Evolutionary conservation across 768 basidiomycete genomes (phyloP).

Genomic region (Mycena vitilis): DNA sequence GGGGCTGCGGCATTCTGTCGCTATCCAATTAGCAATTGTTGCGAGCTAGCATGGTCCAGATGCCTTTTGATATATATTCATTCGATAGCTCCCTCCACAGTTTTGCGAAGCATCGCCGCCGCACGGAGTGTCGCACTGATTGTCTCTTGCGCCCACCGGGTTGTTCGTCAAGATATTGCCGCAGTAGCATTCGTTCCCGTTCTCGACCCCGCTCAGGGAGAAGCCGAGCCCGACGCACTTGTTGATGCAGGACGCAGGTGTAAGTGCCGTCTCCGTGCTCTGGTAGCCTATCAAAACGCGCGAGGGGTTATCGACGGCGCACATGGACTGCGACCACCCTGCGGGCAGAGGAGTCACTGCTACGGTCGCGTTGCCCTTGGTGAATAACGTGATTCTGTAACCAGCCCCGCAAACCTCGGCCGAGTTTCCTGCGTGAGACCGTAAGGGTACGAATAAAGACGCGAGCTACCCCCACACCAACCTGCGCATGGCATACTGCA

Average conservation of each 20-base stretch:
- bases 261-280: constrained; percentile 20
- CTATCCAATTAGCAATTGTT: not conserved
- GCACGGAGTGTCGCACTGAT: constrained; percentile 20
- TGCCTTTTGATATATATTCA: constrained; percentile 28
- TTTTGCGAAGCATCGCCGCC: constrained; percentile 24
- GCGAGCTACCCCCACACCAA: not conserved
- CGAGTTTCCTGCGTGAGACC: constrained; percentile 45
- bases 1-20: constrained; percentile 15
- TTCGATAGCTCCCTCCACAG: constrained; percentile 25
- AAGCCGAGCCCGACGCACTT: constrained; percentile 17
- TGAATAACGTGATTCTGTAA: constrained; percentile 53
- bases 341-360: constrained; percentile 43
- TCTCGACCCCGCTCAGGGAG: constrained; percentile 23
- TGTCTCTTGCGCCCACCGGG: constrained; percentile 24
- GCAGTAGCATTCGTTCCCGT: constrained; percentile 33
- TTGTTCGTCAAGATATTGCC: constrained; percentile 23
- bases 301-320: constrained; percentile 25
- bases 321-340: constrained; percentile 30
- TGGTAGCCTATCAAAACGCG: constrained; percentile 22
- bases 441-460: not conserved
- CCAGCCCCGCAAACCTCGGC: constrained; percentile 56
- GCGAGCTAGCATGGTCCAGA: not conserved
- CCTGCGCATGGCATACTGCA: constrained; percentile 53
- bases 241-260: constrained; percentile 28
- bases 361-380: constrained; percentile 51